Percentiles rank a stretch among this genome's conserved stretches.
These are phyloP conservation scores for Suillus brevipes DNA, from an alignment of 768 basidiomycete genomes.

Conservation along the genomic window DNA sequence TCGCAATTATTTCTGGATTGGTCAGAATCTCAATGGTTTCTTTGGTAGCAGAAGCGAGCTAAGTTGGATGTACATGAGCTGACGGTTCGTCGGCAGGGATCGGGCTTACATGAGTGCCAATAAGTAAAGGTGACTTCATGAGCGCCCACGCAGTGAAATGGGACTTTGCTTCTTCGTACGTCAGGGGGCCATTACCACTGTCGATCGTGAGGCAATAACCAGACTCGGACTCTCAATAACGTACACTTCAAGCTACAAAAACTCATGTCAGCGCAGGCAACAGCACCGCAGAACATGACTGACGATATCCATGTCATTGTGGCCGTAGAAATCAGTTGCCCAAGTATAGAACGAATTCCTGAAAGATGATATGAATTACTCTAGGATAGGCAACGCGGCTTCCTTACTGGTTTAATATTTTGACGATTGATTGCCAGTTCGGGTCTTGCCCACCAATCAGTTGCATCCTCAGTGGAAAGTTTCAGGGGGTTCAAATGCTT, in stretches of 20 bases:
- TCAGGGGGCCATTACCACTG: slow-evolving; percentile 64
- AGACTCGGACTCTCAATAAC: slow-evolving; percentile 15
- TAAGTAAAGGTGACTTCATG: slow-evolving; percentile 67
- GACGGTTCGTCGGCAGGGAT: background rate
- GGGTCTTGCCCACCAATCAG: slow-evolving; percentile 31
- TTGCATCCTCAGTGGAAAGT: background rate
- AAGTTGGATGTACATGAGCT: background rate
- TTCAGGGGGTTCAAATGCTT: slow-evolving; percentile 7
- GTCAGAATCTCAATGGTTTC: slow-evolving; percentile 56
- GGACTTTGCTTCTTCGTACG: slow-evolving; percentile 62
- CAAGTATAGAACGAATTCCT: slow-evolving; percentile 67
- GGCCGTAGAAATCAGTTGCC: slow-evolving; percentile 67
- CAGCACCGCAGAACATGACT: slow-evolving; percentile 18
- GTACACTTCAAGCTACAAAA: slow-evolving; percentile 54
- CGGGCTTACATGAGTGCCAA: slow-evolving; percentile 54
- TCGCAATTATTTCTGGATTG: slow-evolving; percentile 65
- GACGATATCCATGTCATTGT: slow-evolving; percentile 71
- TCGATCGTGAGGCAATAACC: slow-evolving; percentile 6
- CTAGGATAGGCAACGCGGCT: background rate
- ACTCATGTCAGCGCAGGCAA: slow-evolving; percentile 1
- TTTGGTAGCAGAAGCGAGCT: slow-evolving; percentile 53
- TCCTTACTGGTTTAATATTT: slow-evolving; percentile 55
- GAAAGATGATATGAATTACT: background rate
- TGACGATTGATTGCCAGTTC: slow-evolving; percentile 50
- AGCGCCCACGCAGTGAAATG: slow-evolving; percentile 76